Conservation (phyloP, 2,329 filamentous ascomycete genomes). For the Colletotrichum brevisporum region DNA sequence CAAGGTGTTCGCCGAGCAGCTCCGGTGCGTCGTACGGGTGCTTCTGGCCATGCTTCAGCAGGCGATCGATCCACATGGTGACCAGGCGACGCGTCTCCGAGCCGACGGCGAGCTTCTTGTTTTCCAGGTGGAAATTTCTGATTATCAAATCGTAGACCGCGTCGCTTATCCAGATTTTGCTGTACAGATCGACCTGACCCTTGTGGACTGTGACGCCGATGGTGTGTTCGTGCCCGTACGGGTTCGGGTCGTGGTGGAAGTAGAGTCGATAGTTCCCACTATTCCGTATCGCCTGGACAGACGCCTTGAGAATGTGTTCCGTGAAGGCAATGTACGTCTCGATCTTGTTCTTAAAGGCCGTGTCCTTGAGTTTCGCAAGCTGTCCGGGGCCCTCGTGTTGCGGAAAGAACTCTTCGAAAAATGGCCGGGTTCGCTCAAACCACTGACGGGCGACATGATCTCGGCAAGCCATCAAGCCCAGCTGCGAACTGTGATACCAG, state of each 20-base stretch:
- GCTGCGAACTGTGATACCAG: constrained; percentile 19
- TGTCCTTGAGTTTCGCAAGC: constrained; percentile 20
- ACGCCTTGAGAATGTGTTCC: constrained; percentile 11
- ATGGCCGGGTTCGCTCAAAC: constrained; percentile 2
- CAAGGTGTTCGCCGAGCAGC: constrained; percentile 5
- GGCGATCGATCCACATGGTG: constrained; percentile 14
- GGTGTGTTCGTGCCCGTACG: constrained; percentile 29
- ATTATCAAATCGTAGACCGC: constrained; percentile 17
- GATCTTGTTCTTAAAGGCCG: background rate
- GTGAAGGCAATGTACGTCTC: background rate
- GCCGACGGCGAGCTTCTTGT: constrained; percentile 11
- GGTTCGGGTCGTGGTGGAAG: constrained; percentile 35
- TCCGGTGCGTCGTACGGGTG: constrained; percentile 2
- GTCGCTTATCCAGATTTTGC: constrained; percentile 31
- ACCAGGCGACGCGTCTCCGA: constrained; percentile 28
- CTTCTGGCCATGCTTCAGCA: constrained; percentile 19
- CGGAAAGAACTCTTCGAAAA: background rate
- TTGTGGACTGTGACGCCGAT: constrained; percentile 29
- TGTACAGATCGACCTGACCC: constrained; percentile 23
- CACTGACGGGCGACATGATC: constrained; percentile 15
- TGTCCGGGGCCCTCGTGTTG: constrained; percentile 14
- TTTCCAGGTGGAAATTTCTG: constrained; percentile 1
- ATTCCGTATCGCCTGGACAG: constrained; percentile 7
- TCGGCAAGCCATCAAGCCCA: constrained; percentile 21
- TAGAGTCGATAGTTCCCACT: constrained; percentile 20